Conservation (phyloP, 1,284 basidiomycete genomes). For the Rhodotorula sp. region DNA sequence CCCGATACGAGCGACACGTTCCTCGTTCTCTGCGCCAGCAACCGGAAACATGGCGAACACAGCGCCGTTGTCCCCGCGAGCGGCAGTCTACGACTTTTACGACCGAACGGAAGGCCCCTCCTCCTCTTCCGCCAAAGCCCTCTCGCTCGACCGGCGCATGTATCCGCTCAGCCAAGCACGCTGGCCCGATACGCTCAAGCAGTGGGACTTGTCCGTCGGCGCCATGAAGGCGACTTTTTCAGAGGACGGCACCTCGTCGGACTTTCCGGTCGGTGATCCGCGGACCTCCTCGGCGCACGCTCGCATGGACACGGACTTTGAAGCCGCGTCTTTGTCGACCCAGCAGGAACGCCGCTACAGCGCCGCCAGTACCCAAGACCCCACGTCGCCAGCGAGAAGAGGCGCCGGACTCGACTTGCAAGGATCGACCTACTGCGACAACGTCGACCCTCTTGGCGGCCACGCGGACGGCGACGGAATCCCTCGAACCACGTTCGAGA, state of each 20-base stretch:
- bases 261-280: neutral
- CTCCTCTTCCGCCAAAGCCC: neutral
- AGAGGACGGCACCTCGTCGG: constrained; percentile 9
- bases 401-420: too few relatives aligned
- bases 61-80: neutral
- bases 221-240: constrained; percentile 24
- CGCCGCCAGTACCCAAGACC: neutral
- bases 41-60: neutral
- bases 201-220: constrained; percentile 28
- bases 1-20: constrained; percentile 10
- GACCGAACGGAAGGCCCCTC: neutral
- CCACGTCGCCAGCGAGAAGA: too few relatives aligned
- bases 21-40: constrained; percentile 25
- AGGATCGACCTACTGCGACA: too few relatives aligned
- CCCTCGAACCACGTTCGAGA: neutral
- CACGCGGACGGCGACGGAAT: neutral
- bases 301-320: neutral
- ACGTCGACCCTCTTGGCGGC: too few relatives aligned
- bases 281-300: neutral
- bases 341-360: neutral
- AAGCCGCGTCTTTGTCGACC: too few relatives aligned
- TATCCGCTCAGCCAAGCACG: constrained; percentile 37
- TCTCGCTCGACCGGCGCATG: constrained; percentile 28
- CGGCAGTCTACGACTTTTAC: neutral
- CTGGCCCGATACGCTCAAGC: constrained; percentile 18